These are phyloP conservation scores for Tubosaeta sp. DNA, from an alignment of 768 basidiomycete species.

Conservation along the genomic window DNA sequence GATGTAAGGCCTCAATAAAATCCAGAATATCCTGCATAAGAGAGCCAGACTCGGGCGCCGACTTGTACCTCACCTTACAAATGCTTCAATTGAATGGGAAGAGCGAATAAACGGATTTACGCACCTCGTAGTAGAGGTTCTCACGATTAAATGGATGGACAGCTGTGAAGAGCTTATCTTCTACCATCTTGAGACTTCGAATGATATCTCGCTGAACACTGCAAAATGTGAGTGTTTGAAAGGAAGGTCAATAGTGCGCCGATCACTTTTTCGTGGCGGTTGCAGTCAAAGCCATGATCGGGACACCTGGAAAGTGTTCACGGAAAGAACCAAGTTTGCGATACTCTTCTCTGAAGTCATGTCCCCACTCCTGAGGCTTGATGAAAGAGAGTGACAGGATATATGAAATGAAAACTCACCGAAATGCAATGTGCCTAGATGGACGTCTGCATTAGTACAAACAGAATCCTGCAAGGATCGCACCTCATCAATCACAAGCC, in stretches of 20 bases:
- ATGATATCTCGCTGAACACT: conserved; percentile 79
- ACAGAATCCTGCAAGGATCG: conserved; percentile 8
- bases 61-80: conserved; percentile 58
- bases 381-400: background rate
- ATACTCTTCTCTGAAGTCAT: conserved; percentile 75
- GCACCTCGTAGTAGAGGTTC: conserved; percentile 80
- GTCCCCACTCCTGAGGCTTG: conserved; percentile 72
- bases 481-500: conserved; percentile 82
- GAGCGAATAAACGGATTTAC: background rate
- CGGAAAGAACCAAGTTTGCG: conserved; percentile 69
- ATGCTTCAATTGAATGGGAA: background rate
- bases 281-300: conserved; percentile 86
- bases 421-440: conserved; percentile 79
- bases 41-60: conserved; percentile 43
- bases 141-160: conserved; percentile 72
- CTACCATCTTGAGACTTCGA: conserved; percentile 55
- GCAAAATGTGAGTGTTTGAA: conserved; percentile 5
- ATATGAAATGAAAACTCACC: conserved; percentile 33
- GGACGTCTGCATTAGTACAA: conserved; percentile 1
- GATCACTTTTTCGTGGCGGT: conserved; percentile 67
- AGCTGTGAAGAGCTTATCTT: conserved; percentile 54
- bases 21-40: conserved; percentile 64
- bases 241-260: background rate
- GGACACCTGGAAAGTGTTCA: conserved; percentile 58
- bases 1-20: conserved; percentile 62